Conservation (phyloP, 148 eudicot species). For the Polygonum maritimum region DNA sequence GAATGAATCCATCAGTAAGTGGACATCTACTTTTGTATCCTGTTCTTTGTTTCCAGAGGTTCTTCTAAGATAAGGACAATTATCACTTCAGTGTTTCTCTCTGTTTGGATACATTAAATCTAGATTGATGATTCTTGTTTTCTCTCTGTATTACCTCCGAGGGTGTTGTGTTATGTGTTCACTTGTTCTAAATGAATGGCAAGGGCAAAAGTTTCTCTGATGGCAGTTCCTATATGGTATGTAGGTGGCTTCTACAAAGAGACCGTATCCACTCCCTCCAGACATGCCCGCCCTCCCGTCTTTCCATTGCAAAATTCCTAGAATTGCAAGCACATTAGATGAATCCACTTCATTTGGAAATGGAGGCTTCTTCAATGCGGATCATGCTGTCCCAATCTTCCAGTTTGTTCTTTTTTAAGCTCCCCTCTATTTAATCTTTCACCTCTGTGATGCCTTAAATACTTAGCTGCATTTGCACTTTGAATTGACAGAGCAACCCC, state of each 20-base stretch:
- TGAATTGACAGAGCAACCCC: constrained; percentile 28
- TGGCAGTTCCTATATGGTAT: not conserved
- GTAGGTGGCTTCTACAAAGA: constrained; percentile 3
- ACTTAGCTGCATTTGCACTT: not conserved
- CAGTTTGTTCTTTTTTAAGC: not conserved
- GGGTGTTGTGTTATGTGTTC: not conserved
- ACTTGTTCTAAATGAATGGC: not conserved
- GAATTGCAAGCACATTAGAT: not conserved
- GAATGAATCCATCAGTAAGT: not conserved
- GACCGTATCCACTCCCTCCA: constrained; percentile 4
- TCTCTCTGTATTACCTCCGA: not conserved
- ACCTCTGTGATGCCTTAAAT: not conserved
- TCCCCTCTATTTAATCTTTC: not conserved
- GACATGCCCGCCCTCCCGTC: not conserved
- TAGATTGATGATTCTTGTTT: not conserved
- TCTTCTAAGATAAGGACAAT: not conserved
- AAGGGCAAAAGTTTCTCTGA: not conserved
- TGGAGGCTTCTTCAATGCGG: not conserved
- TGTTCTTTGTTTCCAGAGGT: not conserved
- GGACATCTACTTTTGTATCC: not conserved
- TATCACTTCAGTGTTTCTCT: not conserved
- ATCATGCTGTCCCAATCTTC: constrained; percentile 2
- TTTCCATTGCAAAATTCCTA: not conserved
- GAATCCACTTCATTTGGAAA: constrained; percentile 11
- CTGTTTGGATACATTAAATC: not conserved